These are phyloP conservation scores for Rhodotorula mucilaginosa DNA, from an alignment of 1,284 basidiomycete genomes.

Conservation along the genomic window DNA sequence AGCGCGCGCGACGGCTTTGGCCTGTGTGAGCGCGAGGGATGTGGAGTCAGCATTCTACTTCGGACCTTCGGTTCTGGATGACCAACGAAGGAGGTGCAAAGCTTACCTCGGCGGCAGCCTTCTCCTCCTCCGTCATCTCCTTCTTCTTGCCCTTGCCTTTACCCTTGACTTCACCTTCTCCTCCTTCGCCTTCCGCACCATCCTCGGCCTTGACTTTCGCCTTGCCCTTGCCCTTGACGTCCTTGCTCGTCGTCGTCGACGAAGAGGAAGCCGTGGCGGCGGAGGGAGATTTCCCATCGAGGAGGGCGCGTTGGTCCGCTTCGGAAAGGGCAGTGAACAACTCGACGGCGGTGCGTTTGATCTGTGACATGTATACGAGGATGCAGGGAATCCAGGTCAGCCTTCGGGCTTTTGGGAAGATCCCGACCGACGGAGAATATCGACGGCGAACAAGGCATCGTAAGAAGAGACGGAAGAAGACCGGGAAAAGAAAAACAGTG, in stretches of 20 bases:
- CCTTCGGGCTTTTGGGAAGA: too few relatives aligned
- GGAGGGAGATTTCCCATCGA: conserved; percentile 3
- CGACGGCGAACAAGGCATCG: too few relatives aligned
- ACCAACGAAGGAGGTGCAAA: too few relatives aligned
- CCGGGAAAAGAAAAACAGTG: not conserved
- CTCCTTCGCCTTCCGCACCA: conserved; percentile 18
- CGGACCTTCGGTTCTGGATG: too few relatives aligned
- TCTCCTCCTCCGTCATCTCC: conserved; percentile 14
- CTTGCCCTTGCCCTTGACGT: not conserved
- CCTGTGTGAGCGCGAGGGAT: not conserved
- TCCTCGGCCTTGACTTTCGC: conserved; percentile 1
- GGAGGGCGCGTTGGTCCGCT: conserved; percentile 24
- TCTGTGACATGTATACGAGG: not conserved
- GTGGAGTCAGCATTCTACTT: too few relatives aligned
- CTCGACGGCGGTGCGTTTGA: conserved; percentile 8
- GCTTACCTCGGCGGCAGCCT: conserved; percentile 14
- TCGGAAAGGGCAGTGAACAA: conserved; percentile 17
- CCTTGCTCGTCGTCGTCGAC: not conserved
- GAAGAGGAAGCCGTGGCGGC: too few relatives aligned
- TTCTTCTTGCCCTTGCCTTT: conserved; percentile 26
- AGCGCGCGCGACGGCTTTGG: conserved; percentile 10
- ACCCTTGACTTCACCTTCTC: conserved; percentile 4
- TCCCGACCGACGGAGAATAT: too few relatives aligned
- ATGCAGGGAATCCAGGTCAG: too few relatives aligned
- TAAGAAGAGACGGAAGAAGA: not conserved